These are phyloP conservation scores for Passalora sequoiae DNA, from an alignment of 2,329 filamentous ascomycete genomes.

Conservation along the genomic window DNA sequence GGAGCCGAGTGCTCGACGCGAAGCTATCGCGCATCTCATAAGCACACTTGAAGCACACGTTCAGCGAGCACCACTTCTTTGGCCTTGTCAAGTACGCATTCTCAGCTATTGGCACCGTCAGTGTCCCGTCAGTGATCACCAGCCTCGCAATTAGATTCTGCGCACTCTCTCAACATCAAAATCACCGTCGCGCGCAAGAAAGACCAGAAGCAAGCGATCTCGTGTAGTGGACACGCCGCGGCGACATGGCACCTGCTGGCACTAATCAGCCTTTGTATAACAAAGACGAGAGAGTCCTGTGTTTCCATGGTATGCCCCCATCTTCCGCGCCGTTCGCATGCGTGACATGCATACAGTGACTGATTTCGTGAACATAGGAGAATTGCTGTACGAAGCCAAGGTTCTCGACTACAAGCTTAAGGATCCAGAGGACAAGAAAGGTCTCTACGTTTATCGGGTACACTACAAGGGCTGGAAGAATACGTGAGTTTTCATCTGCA, in stretches of 20 bases:
- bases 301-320: slow-evolving; percentile 91
- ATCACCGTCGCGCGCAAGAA: too few relatives aligned
- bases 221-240: not conserved
- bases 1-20: too few relatives aligned
- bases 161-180: too few relatives aligned
- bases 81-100: too few relatives aligned
- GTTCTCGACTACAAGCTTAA: slow-evolving; percentile 70
- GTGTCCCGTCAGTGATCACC: too few relatives aligned
- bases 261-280: slow-evolving; percentile 43
- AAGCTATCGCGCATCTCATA: too few relatives aligned
- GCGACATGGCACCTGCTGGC: slow-evolving; percentile 20
- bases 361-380: slow-evolving; percentile 47
- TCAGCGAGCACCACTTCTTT: too few relatives aligned
- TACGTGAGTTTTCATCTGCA: slow-evolving; percentile 59
- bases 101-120: too few relatives aligned
- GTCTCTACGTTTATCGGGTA: slow-evolving; percentile 74
- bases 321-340: slow-evolving; percentile 50
- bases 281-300: slow-evolving; percentile 87
- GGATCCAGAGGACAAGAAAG: slow-evolving; percentile 61
- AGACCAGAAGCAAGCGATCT: not conserved
- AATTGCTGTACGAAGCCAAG: slow-evolving; percentile 96
- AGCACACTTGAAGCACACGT: too few relatives aligned
- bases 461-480: slow-evolving; percentile 99
- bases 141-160: too few relatives aligned
- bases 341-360: not conserved